Base-by-base conservation (phyloP, 352 stramenopile species). In the Phytophthora palmivora region DNA sequence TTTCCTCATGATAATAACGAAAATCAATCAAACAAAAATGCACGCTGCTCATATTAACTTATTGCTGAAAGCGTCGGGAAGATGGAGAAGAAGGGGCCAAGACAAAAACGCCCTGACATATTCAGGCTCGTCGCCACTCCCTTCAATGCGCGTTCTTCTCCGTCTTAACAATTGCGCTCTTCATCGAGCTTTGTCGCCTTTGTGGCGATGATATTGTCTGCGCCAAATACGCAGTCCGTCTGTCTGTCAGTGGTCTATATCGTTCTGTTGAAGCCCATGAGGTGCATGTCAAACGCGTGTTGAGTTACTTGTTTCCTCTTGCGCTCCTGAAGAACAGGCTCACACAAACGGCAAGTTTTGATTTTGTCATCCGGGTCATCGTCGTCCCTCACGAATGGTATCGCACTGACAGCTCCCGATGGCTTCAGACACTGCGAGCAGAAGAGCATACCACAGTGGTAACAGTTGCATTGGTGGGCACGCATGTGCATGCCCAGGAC, bases 361-460 rank as follows among this genome's bases (percentile, higher is more conserved):
- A 79, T 74, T 48, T 76, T 88, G 30, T 58, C 56, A 14, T 62
- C 47, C 24, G 82, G 63, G 38, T 87, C 73, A n/a, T 91, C 72
- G 18, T 83, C 80, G 18, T 72, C 73, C 18, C 79, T 82, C 21
- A 74, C 67, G 51, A 90, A 90, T 6, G 79, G 76, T 33, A 91
- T 76, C 24, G 68, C 69, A 57, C 61, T 76, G 21, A 70, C 68
- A 38, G 86, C 84, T 21, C 34, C 32, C 26, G 77, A 78, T 21
- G 82, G 72, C 43, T 77, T 87, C 12, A 92, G 64, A 49, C 85
- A 94, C 47, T 88, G 55, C 19, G 55, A 62, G 58, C 85, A 94
- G 49, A 87, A 94, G 21, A 94, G 62, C 48, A 92, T 74, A 1
- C 85, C 85, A 62, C 85, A 94, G 58, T 92, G 85, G 70, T 92